A percentile compares a stretch with the other conserved stretches of the same genome.
Evolutionary conservation across 2,329 filamentous ascomycete species (phyloP).

Genomic region (Aspergillus texensis): DNA sequence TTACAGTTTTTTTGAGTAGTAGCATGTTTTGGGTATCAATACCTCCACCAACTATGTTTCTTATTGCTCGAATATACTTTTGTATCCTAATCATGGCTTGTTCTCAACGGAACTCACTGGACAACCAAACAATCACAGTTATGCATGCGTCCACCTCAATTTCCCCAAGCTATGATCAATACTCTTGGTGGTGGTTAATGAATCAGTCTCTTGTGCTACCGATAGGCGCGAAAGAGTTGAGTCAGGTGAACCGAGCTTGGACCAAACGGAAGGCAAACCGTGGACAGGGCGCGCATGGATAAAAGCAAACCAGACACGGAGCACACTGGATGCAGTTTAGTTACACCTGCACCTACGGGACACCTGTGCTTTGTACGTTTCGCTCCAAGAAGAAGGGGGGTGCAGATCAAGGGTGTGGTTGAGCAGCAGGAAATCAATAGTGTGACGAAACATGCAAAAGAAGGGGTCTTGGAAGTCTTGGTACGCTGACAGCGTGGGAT

Average conservation of each 20-base stretch:
- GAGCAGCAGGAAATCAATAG: slow-evolving; percentile 2
- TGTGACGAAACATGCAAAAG: slow-evolving; percentile 5
- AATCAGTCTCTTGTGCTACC: neutral
- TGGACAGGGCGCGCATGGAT: neutral
- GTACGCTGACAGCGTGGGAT: neutral
- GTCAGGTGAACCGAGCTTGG: slow-evolving; percentile 7
- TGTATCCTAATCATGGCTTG: neutral
- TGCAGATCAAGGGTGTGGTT: slow-evolving; percentile 5
- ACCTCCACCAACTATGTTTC: neutral
- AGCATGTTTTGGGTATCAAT: slow-evolving; percentile 3
- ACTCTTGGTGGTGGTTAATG: slow-evolving; percentile 31
- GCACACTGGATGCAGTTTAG: neutral
- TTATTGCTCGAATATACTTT: neutral
- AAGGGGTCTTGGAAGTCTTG: slow-evolving; percentile 4
- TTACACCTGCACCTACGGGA: slow-evolving; percentile 1
- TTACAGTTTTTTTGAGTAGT: neutral
- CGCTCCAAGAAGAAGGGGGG: neutral
- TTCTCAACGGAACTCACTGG: neutral
- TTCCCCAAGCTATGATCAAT: neutral
- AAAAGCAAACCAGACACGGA: slow-evolving; percentile 1
- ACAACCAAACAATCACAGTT: neutral
- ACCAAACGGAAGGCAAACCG: slow-evolving; percentile 16
- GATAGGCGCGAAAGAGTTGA: neutral
- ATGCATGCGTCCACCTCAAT: neutral
- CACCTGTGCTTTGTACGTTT: neutral